Evolutionary conservation across 2,329 filamentous ascomycete genomes (phyloP), one percentile per base, ranked within the genome.

Genomic region (Trichoderma sp.): DNA sequence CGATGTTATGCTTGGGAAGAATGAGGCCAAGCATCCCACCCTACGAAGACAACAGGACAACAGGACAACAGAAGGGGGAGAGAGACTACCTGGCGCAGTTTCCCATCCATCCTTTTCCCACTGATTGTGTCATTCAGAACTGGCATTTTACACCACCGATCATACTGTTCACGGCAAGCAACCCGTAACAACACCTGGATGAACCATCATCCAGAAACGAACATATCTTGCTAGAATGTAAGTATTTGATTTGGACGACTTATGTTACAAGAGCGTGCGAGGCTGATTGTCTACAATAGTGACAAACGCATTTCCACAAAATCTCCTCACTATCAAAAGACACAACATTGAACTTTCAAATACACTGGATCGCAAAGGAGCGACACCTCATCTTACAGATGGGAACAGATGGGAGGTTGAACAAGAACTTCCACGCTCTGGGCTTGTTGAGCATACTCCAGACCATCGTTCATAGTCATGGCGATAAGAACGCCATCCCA

Each of bases 391-490:
- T 39, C 15, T 15, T 39, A 18, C 6, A 18, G 6, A 39, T 39
- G 15, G 36, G 14, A 8, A 39, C 36, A 18, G 15, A 39, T 39
- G 36, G 36, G 4, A 18, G 15, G 7, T 18, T 43, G 15, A 43
- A 0, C 15, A 43, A 18, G 36, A 8, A 0, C 0, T 43, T 0
- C 6, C 0, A 8, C 15, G 7, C 15, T 43, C 15, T 43, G 6
- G 7, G 8, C 15, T 9, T 43, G 7, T 4, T 43, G 36, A n/a
- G 36, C 15, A 43, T 15, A 18, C 15, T 43, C 6, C 6, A 43
- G 15, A 8, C 6, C 3, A 39, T 18, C 1, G 15, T 18, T 3
- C 36, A 39, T 15, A 18, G 15, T 1, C 15, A 18, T 43, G 36
- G 36, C 3, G 36, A 43, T 43, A 8, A 43, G 15, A 8, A 2